Base-by-base conservation (phyloP, 2,329 filamentous ascomycete genomes). In the Keithomyces neogunnii region DNA sequence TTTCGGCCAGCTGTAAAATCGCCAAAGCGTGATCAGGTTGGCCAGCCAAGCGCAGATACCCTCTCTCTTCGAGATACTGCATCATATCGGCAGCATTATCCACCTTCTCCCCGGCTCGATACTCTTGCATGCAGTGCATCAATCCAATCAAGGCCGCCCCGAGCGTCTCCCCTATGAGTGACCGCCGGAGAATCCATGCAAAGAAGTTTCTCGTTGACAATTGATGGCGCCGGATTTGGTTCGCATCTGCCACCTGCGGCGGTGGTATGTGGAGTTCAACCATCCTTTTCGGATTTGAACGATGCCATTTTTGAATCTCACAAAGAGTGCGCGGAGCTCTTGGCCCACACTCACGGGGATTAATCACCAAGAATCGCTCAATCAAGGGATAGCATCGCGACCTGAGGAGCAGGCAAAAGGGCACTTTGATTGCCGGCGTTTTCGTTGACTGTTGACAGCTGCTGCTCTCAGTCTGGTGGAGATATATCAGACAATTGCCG, bases 151-250 rank as follows among this genome's bases (percentile, higher is more conserved):
- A 68, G 0, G 86, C 76, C 26, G 68, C 67, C 1, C 87, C 86
- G 19, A 93, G 74, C 49, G 80, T 76, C 36, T 75, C 69, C 5
- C 86, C 88, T 2, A 89, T 86, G 35, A 91, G 63, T 0, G 87
- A 80, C 53, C 78, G 78, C 3, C 78, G 72, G 51, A 80, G 77
- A 1, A 88, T 65, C 73, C 84, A 90, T 3, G 88, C 87, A 53
- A 91, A 85, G 58, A 89, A 80, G 61, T 92, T 92, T 11, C 88
- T 78, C 3, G 81, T 87, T 1, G 82, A 80, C 4, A 89, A 62
- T 59, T 89, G 84, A 63, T 85, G 85, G 38, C 73, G 66, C 57
- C 82, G 80, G 0, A 78, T 70, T 54, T 83, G 75, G 3, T 75
- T 71, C 56, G 75, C 74, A 46, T 77, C 73, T 4, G 73, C 66